Conservation (phyloP, 1,139 yeast species). For the Kluyveromyces marxianus region DNA sequence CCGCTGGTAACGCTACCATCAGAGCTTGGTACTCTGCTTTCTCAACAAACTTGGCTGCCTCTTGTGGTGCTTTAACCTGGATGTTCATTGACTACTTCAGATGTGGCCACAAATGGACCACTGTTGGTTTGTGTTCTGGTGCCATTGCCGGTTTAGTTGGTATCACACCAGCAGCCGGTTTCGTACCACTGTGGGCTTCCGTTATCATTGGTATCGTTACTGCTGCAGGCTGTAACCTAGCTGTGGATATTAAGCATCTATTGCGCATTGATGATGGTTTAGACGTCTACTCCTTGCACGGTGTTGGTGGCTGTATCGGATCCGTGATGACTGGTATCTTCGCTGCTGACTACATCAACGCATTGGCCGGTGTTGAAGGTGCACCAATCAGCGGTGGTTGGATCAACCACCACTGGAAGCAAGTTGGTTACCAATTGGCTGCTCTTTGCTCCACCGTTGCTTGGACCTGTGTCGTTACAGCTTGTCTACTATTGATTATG, state of each 20-base stretch:
- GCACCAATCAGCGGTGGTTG: slow-evolving; percentile 79
- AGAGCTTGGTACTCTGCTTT: slow-evolving; percentile 92
- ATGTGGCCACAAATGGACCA: slow-evolving; percentile 87
- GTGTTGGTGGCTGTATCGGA: slow-evolving; percentile 88
- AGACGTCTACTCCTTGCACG: slow-evolving; percentile 91
- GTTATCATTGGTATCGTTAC: slow-evolving; percentile 77
- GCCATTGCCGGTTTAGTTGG: slow-evolving; percentile 93
- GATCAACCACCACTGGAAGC: slow-evolving; percentile 84
- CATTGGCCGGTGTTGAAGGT: slow-evolving; percentile 55
- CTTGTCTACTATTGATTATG: slow-evolving; percentile 60
- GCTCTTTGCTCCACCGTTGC: slow-evolving; percentile 66
- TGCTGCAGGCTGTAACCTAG: slow-evolving; percentile 74
- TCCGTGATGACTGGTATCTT: slow-evolving; percentile 80
- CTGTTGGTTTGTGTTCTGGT: slow-evolving; percentile 90
- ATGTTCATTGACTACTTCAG: slow-evolving; percentile 86
- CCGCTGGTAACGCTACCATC: slow-evolving; percentile 84
- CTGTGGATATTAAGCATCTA: slow-evolving; percentile 67
- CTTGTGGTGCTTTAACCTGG: slow-evolving; percentile 89
- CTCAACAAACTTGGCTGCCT: slow-evolving; percentile 89
- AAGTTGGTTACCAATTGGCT: slow-evolving; percentile 91
- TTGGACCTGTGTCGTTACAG: slow-evolving; percentile 77
- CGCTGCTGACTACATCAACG: slow-evolving; percentile 89
- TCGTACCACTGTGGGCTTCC: slow-evolving; percentile 83
- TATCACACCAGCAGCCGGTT: slow-evolving; percentile 96
- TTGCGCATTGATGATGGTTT: slow-evolving; percentile 87